Evolutionary conservation across 2,329 filamentous ascomycete genomes (phyloP), one percentile per base, ranked within the genome.

Genomic region (Sarocladiaceae sp.): DNA sequence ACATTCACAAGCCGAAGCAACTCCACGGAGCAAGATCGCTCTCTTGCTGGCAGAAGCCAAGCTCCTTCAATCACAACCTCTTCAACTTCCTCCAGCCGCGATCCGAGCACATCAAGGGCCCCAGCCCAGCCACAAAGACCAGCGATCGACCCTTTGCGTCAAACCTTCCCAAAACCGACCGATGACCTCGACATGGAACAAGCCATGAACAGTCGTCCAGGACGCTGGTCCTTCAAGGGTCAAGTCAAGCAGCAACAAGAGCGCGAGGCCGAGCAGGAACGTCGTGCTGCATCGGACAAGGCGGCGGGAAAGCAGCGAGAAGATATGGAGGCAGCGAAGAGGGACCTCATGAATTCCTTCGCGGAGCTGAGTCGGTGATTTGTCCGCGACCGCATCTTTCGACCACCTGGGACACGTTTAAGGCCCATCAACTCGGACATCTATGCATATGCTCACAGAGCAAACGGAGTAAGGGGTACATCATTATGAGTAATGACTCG

Each of bases 321-420:
- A 54, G 70, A 73, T 42, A 67, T 80, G 35, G 74, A 76, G 50
- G 68, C 70, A 31, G 69, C 69, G 25, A 82, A 81, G 69, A 65
- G 61, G 54, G 68, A 76, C 29, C 65, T 81, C 15, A 68, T 75
- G 20, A 50, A 37, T 11, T 50, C 47, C 3, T 48, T 48, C 22
- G 44, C 23, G 26, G 44, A 48, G 26, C 3, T 48, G 26, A 48
- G 15, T 12, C 25, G 44, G 4, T 48, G 44, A 48, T 4, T 15
- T 3, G 15, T n/a, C n/a, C n/a, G n/a, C n/a, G n/a, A n/a, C n/a
- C n/a, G n/a, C n/a, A n/a, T n/a, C n/a, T n/a, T n/a, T n/a, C n/a
- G n/a, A n/a, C n/a, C n/a, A n/a, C n/a, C n/a, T n/a, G n/a, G n/a
- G n/a, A n/a, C n/a, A n/a, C n/a, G n/a, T n/a, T n/a, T n/a, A n/a